Evolutionary conservation across 2,329 filamentous ascomycete genomes (phyloP).

Genomic region (Amylocarpus encephaloides): DNA sequence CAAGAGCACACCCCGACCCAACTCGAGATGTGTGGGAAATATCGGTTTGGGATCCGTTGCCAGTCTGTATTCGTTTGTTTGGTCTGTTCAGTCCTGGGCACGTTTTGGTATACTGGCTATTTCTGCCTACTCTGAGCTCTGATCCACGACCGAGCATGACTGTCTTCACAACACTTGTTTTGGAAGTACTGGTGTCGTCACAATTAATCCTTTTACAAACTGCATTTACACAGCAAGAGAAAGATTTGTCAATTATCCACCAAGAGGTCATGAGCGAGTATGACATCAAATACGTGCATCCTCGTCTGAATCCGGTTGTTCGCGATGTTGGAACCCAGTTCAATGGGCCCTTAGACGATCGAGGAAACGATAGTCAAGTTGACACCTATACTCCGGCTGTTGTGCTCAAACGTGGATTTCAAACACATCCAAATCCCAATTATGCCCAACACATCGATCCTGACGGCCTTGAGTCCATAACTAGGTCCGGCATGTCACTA

Average conservation of each 20-base stretch:
- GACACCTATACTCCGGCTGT: conserved; percentile 56
- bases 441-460: conserved; percentile 69
- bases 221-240: conserved; percentile 75
- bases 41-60: conserved; percentile 86
- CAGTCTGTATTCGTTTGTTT: conserved; percentile 74
- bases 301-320: conserved; percentile 74
- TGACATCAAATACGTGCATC: conserved; percentile 91
- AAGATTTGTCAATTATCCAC: conserved; percentile 77
- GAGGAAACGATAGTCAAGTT: conserved; percentile 37
- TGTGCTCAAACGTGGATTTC: conserved; percentile 68
- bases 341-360: conserved; percentile 33
- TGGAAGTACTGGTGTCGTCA: conserved; percentile 67
- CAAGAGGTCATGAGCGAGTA: conserved; percentile 94
- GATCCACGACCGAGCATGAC: conserved; percentile 81
- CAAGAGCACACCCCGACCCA: conserved; percentile 76
- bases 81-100: conserved; percentile 92
- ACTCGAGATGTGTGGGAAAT: conserved; percentile 91
- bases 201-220: conserved; percentile 70
- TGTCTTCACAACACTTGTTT: conserved; percentile 72
- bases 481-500: conserved; percentile 32
- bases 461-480: conserved; percentile 40
- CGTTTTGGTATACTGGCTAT: conserved; percentile 82
- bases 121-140: conserved; percentile 68
- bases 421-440: conserved; percentile 76
- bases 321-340: conserved; percentile 76